Conservation (phyloP, 2,329 filamentous ascomycete genomes). For the Ophiognomonia clavigignenti-juglandacearum region DNA sequence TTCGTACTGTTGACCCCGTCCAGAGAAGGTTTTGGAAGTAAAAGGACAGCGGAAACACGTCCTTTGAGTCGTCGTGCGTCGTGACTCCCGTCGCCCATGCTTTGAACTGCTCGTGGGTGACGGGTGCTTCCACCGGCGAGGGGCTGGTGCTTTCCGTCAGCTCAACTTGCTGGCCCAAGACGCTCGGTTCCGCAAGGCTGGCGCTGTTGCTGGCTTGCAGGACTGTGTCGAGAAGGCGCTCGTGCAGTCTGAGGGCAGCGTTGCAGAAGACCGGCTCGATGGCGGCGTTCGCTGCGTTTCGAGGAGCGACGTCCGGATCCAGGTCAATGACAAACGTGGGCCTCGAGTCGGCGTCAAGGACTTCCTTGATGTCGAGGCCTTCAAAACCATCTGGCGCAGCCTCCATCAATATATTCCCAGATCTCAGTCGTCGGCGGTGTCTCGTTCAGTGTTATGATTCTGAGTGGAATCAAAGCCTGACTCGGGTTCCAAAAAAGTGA, state of each 20-base stretch:
- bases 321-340: constrained; percentile 34
- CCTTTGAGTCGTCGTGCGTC: constrained; percentile 37
- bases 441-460: not conserved
- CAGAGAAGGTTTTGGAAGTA: constrained; percentile 29
- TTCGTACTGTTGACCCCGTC: constrained; percentile 33
- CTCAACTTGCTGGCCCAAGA: too few relatives aligned
- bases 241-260: constrained; percentile 27
- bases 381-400: constrained; percentile 18
- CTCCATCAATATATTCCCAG: constrained; percentile 1
- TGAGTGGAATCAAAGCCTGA: too few relatives aligned
- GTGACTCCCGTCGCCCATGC: constrained; percentile 37
- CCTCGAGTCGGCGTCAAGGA: constrained; percentile 32
- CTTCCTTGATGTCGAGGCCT: constrained; percentile 22
- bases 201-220: constrained; percentile 1
- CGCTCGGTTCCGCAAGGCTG: not conserved
- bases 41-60: constrained; percentile 38
- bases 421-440: not conserved
- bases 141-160: too few relatives aligned
- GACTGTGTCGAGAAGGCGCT: constrained; percentile 27
- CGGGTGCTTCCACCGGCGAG: not conserved
- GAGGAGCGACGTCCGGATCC: constrained; percentile 27
- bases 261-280: constrained; percentile 33
- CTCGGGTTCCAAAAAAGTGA: too few relatives aligned
- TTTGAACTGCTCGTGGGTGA: constrained; percentile 31
- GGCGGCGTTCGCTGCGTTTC: constrained; percentile 14